Percentiles rank a stretch among this genome's conserved stretches.
phyloP scores from a whole-genome alignment of 2,329 filamentous ascomycete species.

The Zymoseptoria brevis region DNA sequence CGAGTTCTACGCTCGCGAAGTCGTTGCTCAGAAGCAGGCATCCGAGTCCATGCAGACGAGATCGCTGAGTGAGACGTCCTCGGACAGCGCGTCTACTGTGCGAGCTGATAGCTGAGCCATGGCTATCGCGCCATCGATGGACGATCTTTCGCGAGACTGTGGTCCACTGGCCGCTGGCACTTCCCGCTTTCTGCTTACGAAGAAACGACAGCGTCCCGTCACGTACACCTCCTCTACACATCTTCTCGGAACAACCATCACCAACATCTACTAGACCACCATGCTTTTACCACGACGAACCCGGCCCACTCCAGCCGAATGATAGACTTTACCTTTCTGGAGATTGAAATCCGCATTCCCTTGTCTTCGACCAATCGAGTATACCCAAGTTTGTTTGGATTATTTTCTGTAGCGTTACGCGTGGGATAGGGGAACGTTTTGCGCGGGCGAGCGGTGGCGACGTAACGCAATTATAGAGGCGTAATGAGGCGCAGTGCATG shows the following conservation, averaged over 20 bases:
- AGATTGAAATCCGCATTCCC: too few species aligned
- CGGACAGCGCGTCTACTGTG: conserved; percentile 26
- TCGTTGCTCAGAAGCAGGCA: conserved; percentile 58
- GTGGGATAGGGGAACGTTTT: background rate
- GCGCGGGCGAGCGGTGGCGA: background rate
- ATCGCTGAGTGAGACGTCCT: conserved; percentile 27
- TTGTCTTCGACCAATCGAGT: background rate
- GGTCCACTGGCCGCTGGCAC: background rate
- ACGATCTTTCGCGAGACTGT: background rate
- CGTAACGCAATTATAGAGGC: background rate
- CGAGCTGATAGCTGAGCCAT: background rate
- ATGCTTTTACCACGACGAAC: background rate
- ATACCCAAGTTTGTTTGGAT: conserved; percentile 4
- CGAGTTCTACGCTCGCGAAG: conserved; percentile 91
- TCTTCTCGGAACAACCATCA: background rate
- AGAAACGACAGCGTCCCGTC: background rate
- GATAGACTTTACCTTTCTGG: conserved; percentile 2
- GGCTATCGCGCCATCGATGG: background rate
- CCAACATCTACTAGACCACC: background rate
- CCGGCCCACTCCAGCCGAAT: background rate
- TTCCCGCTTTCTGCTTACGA: background rate
- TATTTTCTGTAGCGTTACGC: background rate
- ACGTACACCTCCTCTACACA: background rate
- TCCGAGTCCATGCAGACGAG: conserved; percentile 22
- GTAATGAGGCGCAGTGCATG: background rate